Evolutionary conservation across 1,284 basidiomycete genomes (phyloP).

Genomic region (Trichosporon asahii): DNA sequence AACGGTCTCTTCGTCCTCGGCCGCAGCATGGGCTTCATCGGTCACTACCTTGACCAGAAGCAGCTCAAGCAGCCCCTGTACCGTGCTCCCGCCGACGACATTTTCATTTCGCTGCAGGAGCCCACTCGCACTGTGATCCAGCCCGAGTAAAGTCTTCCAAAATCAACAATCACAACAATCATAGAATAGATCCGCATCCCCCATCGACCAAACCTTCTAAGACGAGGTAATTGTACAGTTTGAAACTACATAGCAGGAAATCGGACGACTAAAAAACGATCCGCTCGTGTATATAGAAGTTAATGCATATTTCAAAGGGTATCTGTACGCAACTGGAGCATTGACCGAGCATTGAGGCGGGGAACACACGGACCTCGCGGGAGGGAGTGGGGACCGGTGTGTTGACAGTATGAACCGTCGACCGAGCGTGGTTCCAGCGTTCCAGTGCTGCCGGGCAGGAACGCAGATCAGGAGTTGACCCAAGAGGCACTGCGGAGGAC

Average conservation of each 20-base stretch:
- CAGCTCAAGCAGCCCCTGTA: slow-evolving; percentile 85
- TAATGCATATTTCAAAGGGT: neutral
- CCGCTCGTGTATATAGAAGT: neutral
- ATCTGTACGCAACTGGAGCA: neutral
- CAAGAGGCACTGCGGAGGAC: too few relatives aligned
- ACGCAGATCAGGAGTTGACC: too few relatives aligned
- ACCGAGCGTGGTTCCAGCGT: too few relatives aligned
- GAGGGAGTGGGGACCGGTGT: neutral
- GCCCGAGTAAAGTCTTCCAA: neutral
- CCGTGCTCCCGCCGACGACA: slow-evolving; percentile 53
- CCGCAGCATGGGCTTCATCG: slow-evolving; percentile 86
- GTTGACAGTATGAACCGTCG: neutral
- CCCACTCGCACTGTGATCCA: slow-evolving; percentile 12
- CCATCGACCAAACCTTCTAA: too few relatives aligned
- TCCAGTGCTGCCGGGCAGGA: too few relatives aligned
- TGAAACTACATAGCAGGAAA: neutral
- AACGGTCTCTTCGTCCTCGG: slow-evolving; percentile 97
- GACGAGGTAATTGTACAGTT: neutral
- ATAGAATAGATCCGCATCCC: neutral
- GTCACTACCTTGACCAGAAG: slow-evolving; percentile 73
- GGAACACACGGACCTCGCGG: too few relatives aligned
- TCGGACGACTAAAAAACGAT: too few relatives aligned
- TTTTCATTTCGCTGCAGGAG: slow-evolving; percentile 19
- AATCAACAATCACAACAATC: neutral
- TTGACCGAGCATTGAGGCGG: neutral